A percentile compares a stretch with the other conserved stretches of the same genome.
These are phyloP conservation scores for Verbena officinalis DNA, from an alignment of 257 asterid genomes.

Conservation along the genomic window DNA sequence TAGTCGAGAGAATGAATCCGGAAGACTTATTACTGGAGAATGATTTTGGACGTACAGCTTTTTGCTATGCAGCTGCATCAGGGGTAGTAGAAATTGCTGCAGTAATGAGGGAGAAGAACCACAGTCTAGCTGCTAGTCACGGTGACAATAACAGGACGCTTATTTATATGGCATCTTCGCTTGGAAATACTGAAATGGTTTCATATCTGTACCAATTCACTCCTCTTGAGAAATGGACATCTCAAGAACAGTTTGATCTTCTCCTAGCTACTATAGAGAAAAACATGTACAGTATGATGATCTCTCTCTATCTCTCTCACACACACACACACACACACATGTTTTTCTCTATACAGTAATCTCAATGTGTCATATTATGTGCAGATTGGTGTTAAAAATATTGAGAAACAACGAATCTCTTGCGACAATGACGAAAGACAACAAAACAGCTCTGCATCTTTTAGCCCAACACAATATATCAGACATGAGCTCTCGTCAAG, in stretches of 20 bases:
- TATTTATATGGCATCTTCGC: background rate
- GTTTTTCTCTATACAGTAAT: background rate
- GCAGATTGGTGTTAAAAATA: background rate
- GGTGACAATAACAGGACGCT: background rate
- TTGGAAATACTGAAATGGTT: constrained; percentile 23
- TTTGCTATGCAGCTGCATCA: constrained; percentile 21
- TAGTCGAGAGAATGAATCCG: background rate
- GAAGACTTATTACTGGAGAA: background rate
- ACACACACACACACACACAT: background rate
- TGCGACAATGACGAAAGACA: background rate
- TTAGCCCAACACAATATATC: background rate
- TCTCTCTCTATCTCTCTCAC: background rate
- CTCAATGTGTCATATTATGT: background rate
- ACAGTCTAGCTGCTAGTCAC: background rate
- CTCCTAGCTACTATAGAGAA: background rate
- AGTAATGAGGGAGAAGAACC: constrained; percentile 12
- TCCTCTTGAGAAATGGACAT: background rate
- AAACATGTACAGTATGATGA: background rate
- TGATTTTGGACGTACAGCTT: constrained; percentile 3
- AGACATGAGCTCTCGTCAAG: background rate
- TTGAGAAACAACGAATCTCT: background rate
- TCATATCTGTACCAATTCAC: constrained; percentile 19
- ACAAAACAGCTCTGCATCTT: background rate
- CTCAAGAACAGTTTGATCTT: background rate
- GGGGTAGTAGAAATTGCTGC: constrained; percentile 24